Conservation (phyloP, 306 rosid species). For the Cicer cuneatum region DNA sequence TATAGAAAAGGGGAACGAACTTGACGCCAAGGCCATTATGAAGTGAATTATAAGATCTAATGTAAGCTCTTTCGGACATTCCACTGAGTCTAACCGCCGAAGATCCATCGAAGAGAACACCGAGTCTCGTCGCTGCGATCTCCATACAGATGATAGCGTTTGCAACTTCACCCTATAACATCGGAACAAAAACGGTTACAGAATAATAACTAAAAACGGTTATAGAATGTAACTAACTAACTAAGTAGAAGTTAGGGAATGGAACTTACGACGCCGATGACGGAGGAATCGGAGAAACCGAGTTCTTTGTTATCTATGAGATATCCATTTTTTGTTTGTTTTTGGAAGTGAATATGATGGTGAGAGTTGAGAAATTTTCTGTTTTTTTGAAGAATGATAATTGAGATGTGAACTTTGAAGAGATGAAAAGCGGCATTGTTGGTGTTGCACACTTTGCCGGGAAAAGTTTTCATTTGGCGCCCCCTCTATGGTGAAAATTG, state of each 20-base stretch:
- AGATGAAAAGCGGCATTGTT: background rate
- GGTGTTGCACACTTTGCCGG: too few species aligned
- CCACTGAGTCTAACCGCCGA: slow-evolving; percentile 73
- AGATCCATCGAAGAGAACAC: slow-evolving; percentile 71
- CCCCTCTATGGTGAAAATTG: too few species aligned
- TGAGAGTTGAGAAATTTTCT: background rate
- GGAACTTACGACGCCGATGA: slow-evolving; percentile 69
- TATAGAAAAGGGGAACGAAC: slow-evolving; percentile 53
- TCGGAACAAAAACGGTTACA: background rate
- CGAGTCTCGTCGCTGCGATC: slow-evolving; percentile 71
- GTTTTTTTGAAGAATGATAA: background rate
- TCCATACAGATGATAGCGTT: slow-evolving; percentile 86
- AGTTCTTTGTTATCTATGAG: slow-evolving; percentile 68
- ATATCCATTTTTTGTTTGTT: slow-evolving; percentile 61
- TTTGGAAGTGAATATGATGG: background rate
- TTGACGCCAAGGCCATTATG: slow-evolving; percentile 88
- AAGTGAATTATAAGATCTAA: slow-evolving; percentile 76
- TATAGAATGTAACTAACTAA: background rate
- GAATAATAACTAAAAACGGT: too few species aligned
- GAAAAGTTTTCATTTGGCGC: too few species aligned
- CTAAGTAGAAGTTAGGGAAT: background rate
- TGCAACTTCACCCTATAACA: slow-evolving; percentile 73
- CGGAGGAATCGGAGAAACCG: slow-evolving; percentile 64
- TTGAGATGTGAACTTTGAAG: too few species aligned
- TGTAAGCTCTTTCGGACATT: slow-evolving; percentile 88